Evolutionary conservation across 768 basidiomycete species (phyloP).

Genomic region (Tulasnella sp.): DNA sequence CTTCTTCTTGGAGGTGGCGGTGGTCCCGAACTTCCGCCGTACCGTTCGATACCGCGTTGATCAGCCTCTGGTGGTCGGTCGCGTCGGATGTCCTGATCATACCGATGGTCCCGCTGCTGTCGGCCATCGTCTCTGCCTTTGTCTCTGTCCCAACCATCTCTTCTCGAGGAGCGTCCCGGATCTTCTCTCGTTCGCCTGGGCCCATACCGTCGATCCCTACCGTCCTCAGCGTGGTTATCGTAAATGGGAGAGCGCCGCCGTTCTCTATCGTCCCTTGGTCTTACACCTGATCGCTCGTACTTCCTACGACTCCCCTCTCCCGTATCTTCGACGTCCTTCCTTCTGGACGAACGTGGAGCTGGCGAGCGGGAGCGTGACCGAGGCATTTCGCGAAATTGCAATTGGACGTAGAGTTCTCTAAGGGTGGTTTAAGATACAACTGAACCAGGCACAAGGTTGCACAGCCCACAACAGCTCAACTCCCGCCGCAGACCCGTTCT

Average conservation of each 20-base stretch:
- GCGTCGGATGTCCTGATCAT: constrained; percentile 18
- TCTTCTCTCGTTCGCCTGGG: too few relatives aligned
- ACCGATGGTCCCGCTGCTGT: constrained; percentile 22
- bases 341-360: neutral
- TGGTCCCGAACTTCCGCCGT: constrained; percentile 5
- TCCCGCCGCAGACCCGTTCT: neutral
- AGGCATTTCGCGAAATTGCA: neutral
- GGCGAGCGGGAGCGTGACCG: constrained; percentile 19
- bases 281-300: neutral
- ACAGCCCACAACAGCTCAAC: neutral
- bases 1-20: neutral
- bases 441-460: too few relatives aligned
- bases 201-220: too few relatives aligned
- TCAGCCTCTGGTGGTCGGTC: constrained; percentile 4
- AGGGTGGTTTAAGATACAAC: neutral
- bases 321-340: neutral
- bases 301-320: neutral
- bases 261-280: neutral
- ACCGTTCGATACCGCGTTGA: neutral
- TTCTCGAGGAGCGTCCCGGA: neutral
- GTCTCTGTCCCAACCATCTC: constrained; percentile 18
- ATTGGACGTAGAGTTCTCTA: neutral
- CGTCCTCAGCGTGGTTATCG: too few relatives aligned
- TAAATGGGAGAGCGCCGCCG: too few relatives aligned
- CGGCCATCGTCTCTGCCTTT: constrained; percentile 25